These are phyloP conservation scores for Backusella parvicylindrica DNA, from an alignment of 192 early-diverging fungal genomes.

Conservation along the genomic window DNA sequence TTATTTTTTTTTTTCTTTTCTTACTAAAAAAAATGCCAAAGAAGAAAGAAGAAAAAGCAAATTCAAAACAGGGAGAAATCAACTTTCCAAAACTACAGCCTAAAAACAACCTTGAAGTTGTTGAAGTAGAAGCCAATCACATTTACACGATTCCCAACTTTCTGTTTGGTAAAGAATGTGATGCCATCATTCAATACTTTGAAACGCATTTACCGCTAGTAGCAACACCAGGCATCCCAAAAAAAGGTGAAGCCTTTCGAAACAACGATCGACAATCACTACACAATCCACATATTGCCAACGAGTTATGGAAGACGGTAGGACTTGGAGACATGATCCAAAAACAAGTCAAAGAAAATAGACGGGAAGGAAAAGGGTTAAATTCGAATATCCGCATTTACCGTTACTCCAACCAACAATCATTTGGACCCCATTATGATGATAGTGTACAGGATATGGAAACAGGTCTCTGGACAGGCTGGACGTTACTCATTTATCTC, in stretches of 20 bases:
- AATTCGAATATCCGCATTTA: slow-evolving; percentile 45
- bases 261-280: slow-evolving; percentile 40
- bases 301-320: slow-evolving; percentile 22
- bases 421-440: slow-evolving; percentile 43
- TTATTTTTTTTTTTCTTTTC: neutral
- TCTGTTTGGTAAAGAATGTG: slow-evolving; percentile 36
- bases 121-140: slow-evolving; percentile 27
- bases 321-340: slow-evolving; percentile 1
- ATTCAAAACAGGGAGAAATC: neutral
- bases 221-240: slow-evolving; percentile 15
- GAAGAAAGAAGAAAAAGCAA: neutral
- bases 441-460: slow-evolving; percentile 34
- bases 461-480: slow-evolving; percentile 33
- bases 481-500: slow-evolving; percentile 46
- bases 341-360: neutral
- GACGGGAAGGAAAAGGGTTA: slow-evolving; percentile 15
- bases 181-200: slow-evolving; percentile 29
- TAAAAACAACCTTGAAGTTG: slow-evolving; percentile 16
- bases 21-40: neutral
- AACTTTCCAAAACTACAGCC: slow-evolving; percentile 24
- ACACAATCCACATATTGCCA: slow-evolving; percentile 22
- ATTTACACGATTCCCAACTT: slow-evolving; percentile 36
- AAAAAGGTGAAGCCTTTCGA: slow-evolving; percentile 40
- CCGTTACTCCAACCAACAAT: slow-evolving; percentile 36
- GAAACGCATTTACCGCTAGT: slow-evolving; percentile 27